Evolutionary conservation across 345 rosid genomes (phyloP).

Genomic region (Geranium brycei): DNA sequence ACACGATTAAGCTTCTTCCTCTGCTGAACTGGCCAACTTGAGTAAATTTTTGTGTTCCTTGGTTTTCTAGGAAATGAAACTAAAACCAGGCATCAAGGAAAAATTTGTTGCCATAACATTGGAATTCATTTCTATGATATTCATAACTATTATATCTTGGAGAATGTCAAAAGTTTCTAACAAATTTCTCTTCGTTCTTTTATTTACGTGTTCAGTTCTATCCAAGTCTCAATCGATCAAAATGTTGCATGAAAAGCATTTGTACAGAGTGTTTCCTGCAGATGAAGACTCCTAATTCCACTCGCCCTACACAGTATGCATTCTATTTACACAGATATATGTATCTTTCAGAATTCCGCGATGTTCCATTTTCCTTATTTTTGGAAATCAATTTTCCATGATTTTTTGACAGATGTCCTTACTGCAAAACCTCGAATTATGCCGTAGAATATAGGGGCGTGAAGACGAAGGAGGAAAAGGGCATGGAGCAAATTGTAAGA

Average conservation of each 20-base stretch:
- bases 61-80: no score
- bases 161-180: neutral
- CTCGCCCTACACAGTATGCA: slow-evolving; percentile 99
- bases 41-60: no score
- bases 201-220: slow-evolving; percentile 39
- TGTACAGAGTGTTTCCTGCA: slow-evolving; percentile 99
- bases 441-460: slow-evolving; percentile 93
- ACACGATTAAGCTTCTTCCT: no score
- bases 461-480: slow-evolving; percentile 89
- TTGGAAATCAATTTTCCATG: no score
- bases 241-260: slow-evolving; percentile 90
- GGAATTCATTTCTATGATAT: neutral
- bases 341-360: no score
- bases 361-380: no score
- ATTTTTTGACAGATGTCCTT: slow-evolving; percentile 53
- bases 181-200: no score
- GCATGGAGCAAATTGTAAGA: slow-evolving; percentile 90
- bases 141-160: neutral
- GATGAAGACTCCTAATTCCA: slow-evolving; percentile 91
- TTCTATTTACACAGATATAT: neutral
- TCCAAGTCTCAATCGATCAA: slow-evolving; percentile 97
- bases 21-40: no score
- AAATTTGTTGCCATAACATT: no score
- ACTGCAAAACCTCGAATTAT: slow-evolving; percentile 89
- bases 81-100: neutral